Base-by-base conservation (phyloP, 192 early-diverging fungal genomes). In the Phlyctochytrium arcticum region DNA sequence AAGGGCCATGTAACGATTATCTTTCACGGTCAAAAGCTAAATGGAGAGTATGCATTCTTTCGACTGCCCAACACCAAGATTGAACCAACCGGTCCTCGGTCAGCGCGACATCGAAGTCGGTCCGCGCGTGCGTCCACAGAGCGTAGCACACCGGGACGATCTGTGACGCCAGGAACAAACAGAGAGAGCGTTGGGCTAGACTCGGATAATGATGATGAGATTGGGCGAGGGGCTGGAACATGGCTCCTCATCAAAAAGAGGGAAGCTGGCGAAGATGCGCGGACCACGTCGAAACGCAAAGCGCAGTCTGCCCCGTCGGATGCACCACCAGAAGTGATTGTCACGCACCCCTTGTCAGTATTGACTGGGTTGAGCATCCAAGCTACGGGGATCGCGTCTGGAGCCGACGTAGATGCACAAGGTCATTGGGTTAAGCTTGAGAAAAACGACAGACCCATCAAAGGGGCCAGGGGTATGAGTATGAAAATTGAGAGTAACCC, bases 221-320 rank as follows among this genome's bases (percentile, higher is more conserved):
- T 44, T 44, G 42, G 15, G 1, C 50, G 30, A 15, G 56, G 56
- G 17, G 35, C 31, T 3, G 56, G 56, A 4, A 26, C 33, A 24
- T 57, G 56, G 56, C 17, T 57, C 17, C 26, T 57, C 17, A 37
- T 57, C 4, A 57, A 57, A 33, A 57, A 57, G 35, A 57, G 36
- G 26, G 56, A 57, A 42, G 56, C 2, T 5, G 12, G 26, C 19
- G 56, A 12, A 6, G 27, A 2, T 53, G 1, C 2, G 21, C n/a
- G n/a, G n/a, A n/a, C n/a, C n/a, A n/a, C n/a, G n/a, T n/a, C n/a
- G n/a, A n/a, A n/a, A n/a, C n/a, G n/a, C n/a, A n/a, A n/a, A n/a
- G n/a, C n/a, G n/a, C n/a, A n/a, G n/a, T n/a, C n/a, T n/a, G n/a
- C n/a, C n/a, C n/a, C n/a, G n/a, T 12, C 42, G 21, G 15, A 12